phyloP scores from a whole-genome alignment of 2,329 filamentous ascomycete genomes.

The Colletotrichum tropicale region DNA sequence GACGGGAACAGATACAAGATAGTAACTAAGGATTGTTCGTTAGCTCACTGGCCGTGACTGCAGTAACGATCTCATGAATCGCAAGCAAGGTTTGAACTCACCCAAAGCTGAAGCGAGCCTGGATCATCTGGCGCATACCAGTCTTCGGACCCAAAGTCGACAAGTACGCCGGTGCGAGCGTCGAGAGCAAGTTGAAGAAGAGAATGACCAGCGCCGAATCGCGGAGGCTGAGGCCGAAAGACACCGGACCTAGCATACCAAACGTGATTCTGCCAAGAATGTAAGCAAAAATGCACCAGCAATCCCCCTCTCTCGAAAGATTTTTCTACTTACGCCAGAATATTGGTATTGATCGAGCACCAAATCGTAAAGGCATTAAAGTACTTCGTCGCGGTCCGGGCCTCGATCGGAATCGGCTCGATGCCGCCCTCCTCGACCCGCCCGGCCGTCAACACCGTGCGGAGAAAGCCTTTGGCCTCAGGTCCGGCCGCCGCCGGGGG shows the following conservation, averaged over 20 bases:
- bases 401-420: conserved; percentile 31
- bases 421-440: conserved; percentile 33
- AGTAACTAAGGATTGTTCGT: conserved; percentile 7
- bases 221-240: conserved; percentile 43
- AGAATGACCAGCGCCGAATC: conserved; percentile 48
- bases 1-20: conserved; percentile 23
- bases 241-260: conserved; percentile 50
- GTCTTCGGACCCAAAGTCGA: conserved; percentile 47
- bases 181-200: conserved; percentile 47
- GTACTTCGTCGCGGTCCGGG: conserved; percentile 32
- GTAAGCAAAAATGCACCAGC: background rate
- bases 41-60: rapidly evolving
- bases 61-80: background rate
- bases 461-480: background rate
- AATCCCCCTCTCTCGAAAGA: background rate
- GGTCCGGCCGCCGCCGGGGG: background rate
- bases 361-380: conserved; percentile 34
- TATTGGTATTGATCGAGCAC: conserved; percentile 33
- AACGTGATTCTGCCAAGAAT: conserved; percentile 35
- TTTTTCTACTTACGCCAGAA: conserved; percentile 29
- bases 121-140: conserved; percentile 52
- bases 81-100: conserved; percentile 25
- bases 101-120: conserved; percentile 41
- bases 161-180: conserved; percentile 43
- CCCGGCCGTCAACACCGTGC: conserved; percentile 9